Base-by-base conservation (phyloP, 2,329 filamentous ascomycete species). In the Delphinella strobiligena region DNA sequence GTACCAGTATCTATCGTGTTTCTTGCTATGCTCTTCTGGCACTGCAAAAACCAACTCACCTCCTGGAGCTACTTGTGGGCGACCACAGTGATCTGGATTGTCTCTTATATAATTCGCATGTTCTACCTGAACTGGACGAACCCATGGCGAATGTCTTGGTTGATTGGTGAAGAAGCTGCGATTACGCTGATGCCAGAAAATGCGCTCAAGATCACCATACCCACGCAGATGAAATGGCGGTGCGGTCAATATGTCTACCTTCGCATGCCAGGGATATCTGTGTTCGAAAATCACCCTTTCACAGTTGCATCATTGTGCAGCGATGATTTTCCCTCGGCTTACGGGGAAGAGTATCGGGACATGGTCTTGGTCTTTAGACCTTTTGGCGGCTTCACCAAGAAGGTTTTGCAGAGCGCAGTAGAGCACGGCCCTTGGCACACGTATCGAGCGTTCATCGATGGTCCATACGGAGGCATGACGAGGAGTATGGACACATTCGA, bases 201-300 rank as follows among this genome's bases (percentile, higher is more conserved):
- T 54, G 85, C 86, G n/a, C 80, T 96, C 63, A 95, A 95, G 59
- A 75, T 96, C 49, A 95, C 89, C 0, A 82, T 96, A 37, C 87
- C 89, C 1, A 95, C 89, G 0, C 85, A 89, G 59, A 83, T 93
- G 72, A 80, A 76, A 46, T 96, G 89, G 89, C 80, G 78, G 54
- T 87, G 89, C 1, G 91, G 89, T 4, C 91, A 96, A 60, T 95
- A 93, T 51, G 82, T 95, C 14, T 96, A 95, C 56, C 70, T 96
- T 15, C 78, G 89, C 38, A 93, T 96, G 80, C 89, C 89, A 0
- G 85, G 85, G 1, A 87, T 96, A 49, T 88, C 87, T 0, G 60
- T 93, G 2, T 78, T 95, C 43, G 85, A 94, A 49, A 95, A 93
- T 50, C 91, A 96, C 51, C 89, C 89, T 0, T 96, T 96, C 56